Base-by-base conservation (phyloP, 2,329 filamentous ascomycete species). In the Sporothrix schenckii region DNA sequence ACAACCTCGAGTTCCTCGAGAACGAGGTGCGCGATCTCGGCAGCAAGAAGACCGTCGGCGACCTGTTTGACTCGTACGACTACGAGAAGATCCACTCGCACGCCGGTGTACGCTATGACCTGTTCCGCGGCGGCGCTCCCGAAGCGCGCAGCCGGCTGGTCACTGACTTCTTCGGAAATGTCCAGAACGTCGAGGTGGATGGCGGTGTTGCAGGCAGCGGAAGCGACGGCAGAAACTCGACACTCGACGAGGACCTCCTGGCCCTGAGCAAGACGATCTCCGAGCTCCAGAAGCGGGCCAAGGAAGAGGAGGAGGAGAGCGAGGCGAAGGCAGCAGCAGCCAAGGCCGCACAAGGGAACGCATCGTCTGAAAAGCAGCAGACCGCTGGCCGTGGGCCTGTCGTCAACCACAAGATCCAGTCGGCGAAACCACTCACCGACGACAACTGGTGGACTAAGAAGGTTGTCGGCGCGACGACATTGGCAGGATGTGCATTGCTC, bases 101-200 rank as follows among this genome's bases (percentile, higher is more conserved):
- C 74, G 93, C 95, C 0, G 95, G 95, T 49, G 89, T 99, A 24
- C 88, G 95, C 71, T 98, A 97, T 84, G 95, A 99, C 79, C 82
- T 99, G n/a, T 98, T 99, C 80, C 88, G 87, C 0, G 94, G 93
- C 13, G 94, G 93, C 7, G 91, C 93, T 75, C 83, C 89, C 9
- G 89, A 86, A 11, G 94, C 92, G 0, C 87, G 94, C 69, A 88
- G 91, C 75, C 89, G 94, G 54, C 85, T 95, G 41, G 89, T 99
- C 53, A 96, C 97, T 76, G 95, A 99, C 79, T 99, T 99, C 81
- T 98, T 99, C 74, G 95, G 95, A 30, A 99, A 98, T 78, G 93
- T 98, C 16, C 95, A 99, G 79, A 97, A 94, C 75, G 94, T 99
- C 3, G 95, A 98, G 80, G 94, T 98, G 3, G 92, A 95, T 74